A percentile compares a stretch with the other conserved stretches of the same genome.
phyloP scores from a whole-genome alignment of 306 rosid genomes.

The Rubus idaeus region DNA sequence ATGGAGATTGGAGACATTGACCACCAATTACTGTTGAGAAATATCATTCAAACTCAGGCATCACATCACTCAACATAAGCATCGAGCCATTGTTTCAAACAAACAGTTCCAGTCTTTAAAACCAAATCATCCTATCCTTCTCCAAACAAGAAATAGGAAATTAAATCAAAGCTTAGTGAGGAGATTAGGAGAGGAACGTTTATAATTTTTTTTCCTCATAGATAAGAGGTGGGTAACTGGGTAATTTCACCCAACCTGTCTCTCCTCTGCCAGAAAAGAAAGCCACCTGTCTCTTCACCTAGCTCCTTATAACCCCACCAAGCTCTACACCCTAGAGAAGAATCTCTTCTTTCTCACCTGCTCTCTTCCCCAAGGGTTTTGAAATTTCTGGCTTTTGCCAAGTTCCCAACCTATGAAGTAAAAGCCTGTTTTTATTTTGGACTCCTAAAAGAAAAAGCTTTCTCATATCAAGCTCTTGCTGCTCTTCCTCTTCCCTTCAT shows the following conservation, averaged over 20 bases:
- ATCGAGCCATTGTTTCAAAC: background rate
- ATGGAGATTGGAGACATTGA: background rate
- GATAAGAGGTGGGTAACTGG: background rate
- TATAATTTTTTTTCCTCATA: no score
- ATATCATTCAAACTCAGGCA: background rate
- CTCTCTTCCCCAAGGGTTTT: slow-evolving; percentile 1
- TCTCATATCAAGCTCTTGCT: no score
- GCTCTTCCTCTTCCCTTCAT: background rate
- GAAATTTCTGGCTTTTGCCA: slow-evolving; percentile 1
- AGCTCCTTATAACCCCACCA: slow-evolving; percentile 61
- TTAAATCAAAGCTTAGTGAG: no score
- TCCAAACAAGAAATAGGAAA: background rate
- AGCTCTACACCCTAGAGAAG: slow-evolving; percentile 43
- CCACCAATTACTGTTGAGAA: background rate
- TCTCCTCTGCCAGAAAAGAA: slow-evolving; percentile 3
- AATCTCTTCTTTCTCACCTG: slow-evolving; percentile 32
- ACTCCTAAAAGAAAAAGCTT: background rate
- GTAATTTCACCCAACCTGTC: slow-evolving; percentile 15
- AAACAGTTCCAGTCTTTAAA: background rate
- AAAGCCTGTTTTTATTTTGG: background rate
- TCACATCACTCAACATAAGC: no score
- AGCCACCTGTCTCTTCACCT: slow-evolving; percentile 31
- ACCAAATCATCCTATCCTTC: no score
- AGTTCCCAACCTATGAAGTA: slow-evolving; percentile 33
- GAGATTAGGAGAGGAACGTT: no score